Conservation (phyloP, 495 filamentous ascomycete genomes). For the Podospora pseudopauciseta region DNA sequence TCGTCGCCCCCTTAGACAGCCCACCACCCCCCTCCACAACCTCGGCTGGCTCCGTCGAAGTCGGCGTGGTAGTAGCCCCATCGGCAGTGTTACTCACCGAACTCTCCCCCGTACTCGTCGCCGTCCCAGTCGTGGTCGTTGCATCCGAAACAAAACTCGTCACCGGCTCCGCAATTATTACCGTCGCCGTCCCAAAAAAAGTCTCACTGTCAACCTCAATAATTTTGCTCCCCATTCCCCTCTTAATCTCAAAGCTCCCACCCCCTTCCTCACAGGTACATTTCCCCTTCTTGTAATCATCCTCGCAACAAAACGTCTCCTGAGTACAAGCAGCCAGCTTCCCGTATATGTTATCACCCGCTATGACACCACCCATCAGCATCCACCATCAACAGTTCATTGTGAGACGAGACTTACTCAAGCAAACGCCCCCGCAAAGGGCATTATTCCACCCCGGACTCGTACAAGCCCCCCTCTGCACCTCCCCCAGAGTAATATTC, state of each 20-base stretch:
- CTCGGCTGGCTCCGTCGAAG: neutral
- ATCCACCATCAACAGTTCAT: neutral
- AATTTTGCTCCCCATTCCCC: constrained; percentile 30
- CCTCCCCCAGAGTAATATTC: constrained; percentile 25
- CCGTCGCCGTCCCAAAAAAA: constrained; percentile 11
- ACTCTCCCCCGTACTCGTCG: neutral
- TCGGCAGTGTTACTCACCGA: neutral
- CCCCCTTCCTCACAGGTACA: constrained; percentile 28
- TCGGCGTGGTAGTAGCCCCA: neutral
- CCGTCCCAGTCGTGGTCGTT: neutral
- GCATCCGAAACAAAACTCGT: neutral
- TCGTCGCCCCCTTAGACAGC: neutral
- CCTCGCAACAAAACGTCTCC: constrained; percentile 30
- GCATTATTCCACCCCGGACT: constrained; percentile 31
- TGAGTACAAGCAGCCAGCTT: constrained; percentile 29
- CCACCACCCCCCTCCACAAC: neutral
- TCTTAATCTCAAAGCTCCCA: constrained; percentile 22
- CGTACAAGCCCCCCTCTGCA: constrained; percentile 30
- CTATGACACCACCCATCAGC: constrained; percentile 2
- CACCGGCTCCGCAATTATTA: neutral
- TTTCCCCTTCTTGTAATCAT: constrained; percentile 24
- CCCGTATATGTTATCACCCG: constrained; percentile 19
- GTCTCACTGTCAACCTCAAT: constrained; percentile 25
- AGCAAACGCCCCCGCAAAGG: constrained; percentile 33
- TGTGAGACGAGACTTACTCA: constrained; percentile 19